Conservation (phyloP, 75 land plant genomes). For the Sequoia sempervirens region DNA sequence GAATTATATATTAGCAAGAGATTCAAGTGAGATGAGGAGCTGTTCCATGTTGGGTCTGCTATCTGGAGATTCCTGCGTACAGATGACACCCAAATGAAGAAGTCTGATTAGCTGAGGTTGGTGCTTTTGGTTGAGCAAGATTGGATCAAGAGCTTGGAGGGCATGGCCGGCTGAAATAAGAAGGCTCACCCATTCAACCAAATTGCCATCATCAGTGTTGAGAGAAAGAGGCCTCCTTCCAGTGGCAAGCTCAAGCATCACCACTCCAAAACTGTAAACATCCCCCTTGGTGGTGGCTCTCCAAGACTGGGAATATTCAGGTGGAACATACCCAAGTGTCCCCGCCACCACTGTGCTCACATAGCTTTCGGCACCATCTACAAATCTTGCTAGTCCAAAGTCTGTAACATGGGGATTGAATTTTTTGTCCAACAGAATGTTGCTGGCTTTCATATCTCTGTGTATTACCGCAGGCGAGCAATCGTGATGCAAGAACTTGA, state of each 20-base stretch:
- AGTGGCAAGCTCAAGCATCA: constrained; percentile 40
- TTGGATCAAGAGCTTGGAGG: constrained; percentile 42
- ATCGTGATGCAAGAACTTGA: constrained; percentile 23
- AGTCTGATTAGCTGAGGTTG: not conserved
- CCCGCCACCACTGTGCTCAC: constrained; percentile 46
- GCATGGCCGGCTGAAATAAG: constrained; percentile 27
- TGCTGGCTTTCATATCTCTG: constrained; percentile 30
- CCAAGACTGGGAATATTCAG: constrained; percentile 40
- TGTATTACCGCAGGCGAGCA: constrained; percentile 25
- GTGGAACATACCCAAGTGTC: constrained; percentile 42
- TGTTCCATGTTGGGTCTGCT: constrained; percentile 5
- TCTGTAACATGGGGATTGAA: constrained; percentile 21
- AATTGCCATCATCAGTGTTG: constrained; percentile 34
- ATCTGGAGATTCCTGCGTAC: not conserved
- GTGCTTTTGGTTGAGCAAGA: not conserved
- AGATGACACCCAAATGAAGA: constrained; percentile 9
- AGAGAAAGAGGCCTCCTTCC: constrained; percentile 26
- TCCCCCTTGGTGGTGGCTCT: constrained; percentile 41
- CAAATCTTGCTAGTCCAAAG: constrained; percentile 29
- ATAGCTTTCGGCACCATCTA: constrained; percentile 26
- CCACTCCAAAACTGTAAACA: constrained; percentile 52
- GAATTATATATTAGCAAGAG: not conserved
- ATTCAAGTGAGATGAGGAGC: not conserved
- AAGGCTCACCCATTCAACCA: constrained; percentile 71
- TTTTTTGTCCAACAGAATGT: constrained; percentile 22